A percentile compares a stretch with the other conserved stretches of the same genome.
These are phyloP conservation scores for Dactylellina drechsleri DNA, from an alignment of 2,329 filamentous ascomycete genomes.

Conservation along the genomic window DNA sequence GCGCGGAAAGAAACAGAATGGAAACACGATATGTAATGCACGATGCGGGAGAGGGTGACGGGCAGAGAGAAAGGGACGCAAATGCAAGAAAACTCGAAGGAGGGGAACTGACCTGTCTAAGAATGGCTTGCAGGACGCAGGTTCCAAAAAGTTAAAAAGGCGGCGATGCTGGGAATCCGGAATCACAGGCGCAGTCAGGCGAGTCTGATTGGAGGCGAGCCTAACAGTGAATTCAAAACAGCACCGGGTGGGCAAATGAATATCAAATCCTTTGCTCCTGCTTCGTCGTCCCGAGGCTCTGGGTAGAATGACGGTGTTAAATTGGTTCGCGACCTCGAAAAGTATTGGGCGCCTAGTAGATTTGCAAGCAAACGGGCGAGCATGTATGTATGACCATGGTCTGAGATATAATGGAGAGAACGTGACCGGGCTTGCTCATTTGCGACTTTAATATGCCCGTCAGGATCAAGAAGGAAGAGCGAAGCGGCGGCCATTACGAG, in stretches of 20 bases:
- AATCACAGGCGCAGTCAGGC: constrained; percentile 36
- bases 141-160: constrained; percentile 8
- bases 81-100: constrained; percentile 24
- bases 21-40: constrained; percentile 23
- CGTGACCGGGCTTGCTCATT: constrained; percentile 22
- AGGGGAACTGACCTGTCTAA: constrained; percentile 46
- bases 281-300: constrained; percentile 21
- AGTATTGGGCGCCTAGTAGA: constrained; percentile 54
- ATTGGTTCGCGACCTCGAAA: constrained; percentile 45
- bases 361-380: constrained; percentile 36
- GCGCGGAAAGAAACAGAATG: constrained; percentile 16
- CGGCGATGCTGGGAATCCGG: constrained; percentile 39
- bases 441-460: constrained; percentile 37
- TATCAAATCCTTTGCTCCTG: constrained; percentile 14
- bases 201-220: constrained; percentile 38
- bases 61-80: constrained; percentile 26
- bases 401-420: constrained; percentile 42
- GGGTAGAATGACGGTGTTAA: constrained; percentile 37
- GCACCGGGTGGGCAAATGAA: constrained; percentile 30
- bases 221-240: not conserved
- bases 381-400: constrained; percentile 12
- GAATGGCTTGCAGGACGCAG: constrained; percentile 50
- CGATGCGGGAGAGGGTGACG: constrained; percentile 30
- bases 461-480: constrained; percentile 25
- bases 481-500: constrained; percentile 26